These are phyloP conservation scores for Singerocomus rubriflavus DNA, from an alignment of 1,284 basidiomycete genomes.

Conservation along the genomic window DNA sequence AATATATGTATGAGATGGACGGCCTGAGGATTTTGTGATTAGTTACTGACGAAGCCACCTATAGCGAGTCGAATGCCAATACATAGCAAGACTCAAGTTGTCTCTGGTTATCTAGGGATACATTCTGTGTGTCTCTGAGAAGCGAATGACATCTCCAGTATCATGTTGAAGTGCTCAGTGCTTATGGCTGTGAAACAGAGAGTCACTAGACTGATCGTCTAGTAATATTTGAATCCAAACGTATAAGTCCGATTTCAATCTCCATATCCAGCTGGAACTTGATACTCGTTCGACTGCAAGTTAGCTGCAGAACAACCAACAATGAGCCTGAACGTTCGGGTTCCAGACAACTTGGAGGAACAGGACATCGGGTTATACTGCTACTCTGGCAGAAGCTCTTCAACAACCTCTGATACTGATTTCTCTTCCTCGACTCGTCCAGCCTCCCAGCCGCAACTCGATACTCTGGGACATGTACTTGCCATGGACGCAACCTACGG, in stretches of 20 bases:
- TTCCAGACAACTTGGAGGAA: slow-evolving; percentile 22
- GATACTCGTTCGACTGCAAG: not conserved
- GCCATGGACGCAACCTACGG: not conserved
- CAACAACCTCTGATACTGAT: slow-evolving; percentile 26
- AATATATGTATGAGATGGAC: too few species aligned
- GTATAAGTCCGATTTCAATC: not conserved
- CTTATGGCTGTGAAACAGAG: too few species aligned
- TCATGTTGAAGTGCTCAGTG: too few species aligned
- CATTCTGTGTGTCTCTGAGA: too few species aligned
- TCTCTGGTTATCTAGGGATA: too few species aligned
- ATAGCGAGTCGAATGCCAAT: too few species aligned
- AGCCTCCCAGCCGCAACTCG: slow-evolving; percentile 13
- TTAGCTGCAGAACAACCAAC: not conserved
- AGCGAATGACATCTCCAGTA: too few species aligned
- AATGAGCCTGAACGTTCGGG: slow-evolving; percentile 15
- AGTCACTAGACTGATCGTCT: too few species aligned
- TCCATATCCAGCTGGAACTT: not conserved
- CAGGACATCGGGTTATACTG: slow-evolving; percentile 33
- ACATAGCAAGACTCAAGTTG: too few species aligned
- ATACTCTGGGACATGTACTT: not conserved
- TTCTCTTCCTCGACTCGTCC: slow-evolving; percentile 19
- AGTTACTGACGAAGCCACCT: too few species aligned
- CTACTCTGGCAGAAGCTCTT: slow-evolving; percentile 26
- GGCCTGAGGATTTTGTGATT: too few species aligned
- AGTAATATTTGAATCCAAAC: slow-evolving; percentile 8